Evolutionary conservation across 1,284 basidiomycete species (phyloP), one percentile per base, ranked within the genome.

Genomic region (Polyporus tsugae): DNA sequence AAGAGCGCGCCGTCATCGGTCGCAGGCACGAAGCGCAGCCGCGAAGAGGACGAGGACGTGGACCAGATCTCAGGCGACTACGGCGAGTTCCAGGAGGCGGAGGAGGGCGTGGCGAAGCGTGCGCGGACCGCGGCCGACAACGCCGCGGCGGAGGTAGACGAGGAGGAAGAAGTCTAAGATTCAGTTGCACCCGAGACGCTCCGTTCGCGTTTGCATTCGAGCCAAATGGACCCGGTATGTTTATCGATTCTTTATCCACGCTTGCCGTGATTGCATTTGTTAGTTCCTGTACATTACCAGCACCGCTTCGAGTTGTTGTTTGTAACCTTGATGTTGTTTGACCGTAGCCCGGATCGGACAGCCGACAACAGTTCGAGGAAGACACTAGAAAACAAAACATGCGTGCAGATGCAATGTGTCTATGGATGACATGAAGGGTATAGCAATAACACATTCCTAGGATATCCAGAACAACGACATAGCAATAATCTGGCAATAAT

Each of bases 61-160:
- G 80, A 60, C 52, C 68, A 73, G 63, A 64, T 75, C 36, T 59
- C 74, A 35, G 74, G 74, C 4, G 75, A 77, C 64, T 75, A 76
- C 49, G 74, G 74, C 15, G 73, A 75, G 64, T 69, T 75, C 62
- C 78, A 82, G 65, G 80, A 82, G 64, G 81, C 80, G 63, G 75
- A 78, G 65, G 84, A 86, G 78, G 83, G 82, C 68, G 79, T 81
- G 67, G 84, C 84, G 36, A 77, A 77, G 70, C 70, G 71, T 55
- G 74, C 74, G n/a, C 70, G 74, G 59, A 73, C 70, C 9, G 69
- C 70, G 1, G 70, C 65, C 9, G 71, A 70, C 62, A 60, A 67
- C 4, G 66, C 53, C 38, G 69, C 65, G 29, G 65, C 62, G 35
- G 69, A 57, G n/a, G 66, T 53, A 10, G 69, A 67, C 1, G 73